These are phyloP conservation scores for Colletotrichum godetiae DNA, from an alignment of 2,329 filamentous ascomycete genomes.

Conservation along the genomic window DNA sequence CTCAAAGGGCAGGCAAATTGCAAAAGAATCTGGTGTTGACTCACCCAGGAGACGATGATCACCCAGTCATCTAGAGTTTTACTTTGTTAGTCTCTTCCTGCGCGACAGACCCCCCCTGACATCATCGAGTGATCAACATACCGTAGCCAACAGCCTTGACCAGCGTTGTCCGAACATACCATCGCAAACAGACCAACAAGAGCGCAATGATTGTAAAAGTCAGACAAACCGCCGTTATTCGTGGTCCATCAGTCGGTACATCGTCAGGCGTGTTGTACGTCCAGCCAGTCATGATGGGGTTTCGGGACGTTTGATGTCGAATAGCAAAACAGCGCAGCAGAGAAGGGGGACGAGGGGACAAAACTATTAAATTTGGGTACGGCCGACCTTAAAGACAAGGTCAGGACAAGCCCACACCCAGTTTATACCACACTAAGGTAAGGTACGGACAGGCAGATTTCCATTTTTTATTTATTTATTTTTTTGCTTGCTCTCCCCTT, in stretches of 20 bases:
- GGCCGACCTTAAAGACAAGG: not conserved
- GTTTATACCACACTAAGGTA: not conserved
- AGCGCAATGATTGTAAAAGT: conserved; percentile 46
- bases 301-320: too few relatives aligned
- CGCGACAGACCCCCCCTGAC: not conserved
- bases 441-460: not conserved
- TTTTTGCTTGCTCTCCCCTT: not conserved
- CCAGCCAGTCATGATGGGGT: conserved; percentile 47
- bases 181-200: conserved; percentile 44
- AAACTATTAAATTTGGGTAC: not conserved
- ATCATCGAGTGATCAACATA: not conserved
- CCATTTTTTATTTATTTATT: too few relatives aligned
- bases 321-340: too few relatives aligned
- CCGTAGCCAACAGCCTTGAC: conserved; percentile 47
- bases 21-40: conserved; percentile 16
- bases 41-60: conserved; percentile 43
- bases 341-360: not conserved
- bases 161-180: conserved; percentile 47
- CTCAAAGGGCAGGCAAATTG: not conserved
- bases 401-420: not conserved
- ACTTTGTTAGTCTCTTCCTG: conserved; percentile 2
- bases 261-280: conserved; percentile 47
- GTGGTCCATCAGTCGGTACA: conserved; percentile 47
- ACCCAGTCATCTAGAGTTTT: conserved; percentile 33
- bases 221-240: conserved; percentile 44